These are phyloP conservation scores for Rickenella mellea DNA, from an alignment of 768 basidiomycete species.

Conservation along the genomic window DNA sequence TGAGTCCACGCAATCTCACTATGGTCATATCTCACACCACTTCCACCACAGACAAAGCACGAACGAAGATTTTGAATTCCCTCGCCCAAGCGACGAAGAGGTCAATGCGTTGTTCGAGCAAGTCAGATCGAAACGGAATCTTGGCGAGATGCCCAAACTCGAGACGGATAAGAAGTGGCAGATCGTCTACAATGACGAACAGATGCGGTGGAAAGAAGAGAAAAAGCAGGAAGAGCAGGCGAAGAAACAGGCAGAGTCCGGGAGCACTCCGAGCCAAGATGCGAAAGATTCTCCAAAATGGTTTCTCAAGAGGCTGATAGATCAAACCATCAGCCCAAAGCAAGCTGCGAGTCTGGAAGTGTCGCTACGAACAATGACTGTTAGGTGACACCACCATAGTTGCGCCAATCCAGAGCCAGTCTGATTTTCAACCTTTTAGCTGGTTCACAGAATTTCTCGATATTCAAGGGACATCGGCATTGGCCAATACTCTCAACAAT, in stretches of 20 bases:
- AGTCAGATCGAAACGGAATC: constrained; percentile 60
- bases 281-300: constrained; percentile 77
- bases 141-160: constrained; percentile 50
- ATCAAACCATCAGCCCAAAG: constrained; percentile 74
- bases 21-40: constrained; percentile 29
- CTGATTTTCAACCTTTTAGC: not conserved
- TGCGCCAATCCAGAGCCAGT: no score
- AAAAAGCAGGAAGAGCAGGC: constrained; percentile 54
- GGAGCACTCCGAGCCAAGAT: constrained; percentile 37
- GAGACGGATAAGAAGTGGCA: constrained; percentile 85
- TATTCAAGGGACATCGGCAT: constrained; percentile 75
- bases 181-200: constrained; percentile 77
- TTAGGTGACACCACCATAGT: constrained; percentile 71
- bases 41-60: constrained; percentile 17
- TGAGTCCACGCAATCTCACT: constrained; percentile 46
- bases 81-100: constrained; percentile 69
- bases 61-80: constrained; percentile 60
- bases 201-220: constrained; percentile 69
- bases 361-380: constrained; percentile 70
- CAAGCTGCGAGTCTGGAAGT: constrained; percentile 69
- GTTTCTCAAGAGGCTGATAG: constrained; percentile 87
- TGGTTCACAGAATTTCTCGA: constrained; percentile 63
- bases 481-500: constrained; percentile 69
- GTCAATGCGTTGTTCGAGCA: constrained; percentile 76
- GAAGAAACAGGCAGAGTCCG: constrained; percentile 49